Conservation (phyloP, 2,329 filamentous ascomycete species). For the Onygena corvina region DNA sequence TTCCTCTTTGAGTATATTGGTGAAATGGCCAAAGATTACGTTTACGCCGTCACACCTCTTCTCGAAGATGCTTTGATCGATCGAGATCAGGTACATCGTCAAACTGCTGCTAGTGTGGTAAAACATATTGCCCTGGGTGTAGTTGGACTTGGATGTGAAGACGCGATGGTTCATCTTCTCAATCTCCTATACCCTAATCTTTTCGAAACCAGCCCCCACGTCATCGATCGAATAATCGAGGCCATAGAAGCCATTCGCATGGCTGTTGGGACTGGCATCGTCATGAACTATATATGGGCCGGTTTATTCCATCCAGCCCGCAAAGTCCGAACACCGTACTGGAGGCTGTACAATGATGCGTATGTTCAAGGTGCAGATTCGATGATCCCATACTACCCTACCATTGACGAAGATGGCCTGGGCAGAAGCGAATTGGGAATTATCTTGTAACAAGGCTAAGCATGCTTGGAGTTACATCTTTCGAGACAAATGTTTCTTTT, state of each 20-base stretch:
- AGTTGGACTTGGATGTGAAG: slow-evolving; percentile 93
- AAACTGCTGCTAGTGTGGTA: slow-evolving; percentile 91
- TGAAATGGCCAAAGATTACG: slow-evolving; percentile 99
- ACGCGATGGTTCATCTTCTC: slow-evolving; percentile 94
- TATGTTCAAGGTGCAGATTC: slow-evolving; percentile 89
- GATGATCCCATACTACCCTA: slow-evolving; percentile 93
- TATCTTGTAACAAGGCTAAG: slow-evolving; percentile 48
- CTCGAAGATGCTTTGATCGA: slow-evolving; percentile 96
- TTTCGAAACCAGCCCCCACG: slow-evolving; percentile 95
- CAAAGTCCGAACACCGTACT: slow-evolving; percentile 90
- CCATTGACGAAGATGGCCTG: slow-evolving; percentile 66
- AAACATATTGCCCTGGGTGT: slow-evolving; percentile 96
- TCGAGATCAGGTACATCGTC: slow-evolving; percentile 91
- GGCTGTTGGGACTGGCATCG: slow-evolving; percentile 78
- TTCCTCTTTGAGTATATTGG: slow-evolving; percentile 99
- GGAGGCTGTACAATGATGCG: slow-evolving; percentile 91
- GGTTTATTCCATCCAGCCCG: slow-evolving; percentile 92
- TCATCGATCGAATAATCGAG: slow-evolving; percentile 95
- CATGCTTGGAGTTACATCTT: slow-evolving; percentile 4
- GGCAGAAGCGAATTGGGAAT: slow-evolving; percentile 72
- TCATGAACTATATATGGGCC: slow-evolving; percentile 98
- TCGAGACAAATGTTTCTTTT: not conserved
- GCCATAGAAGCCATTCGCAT: slow-evolving; percentile 93
- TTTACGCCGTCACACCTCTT: slow-evolving; percentile 91
- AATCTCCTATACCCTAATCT: slow-evolving; percentile 94